Evolutionary conservation across 208 protist species (phyloP), one percentile per base, ranked within the genome.

Genomic region (Wallacemonas sp.): DNA sequence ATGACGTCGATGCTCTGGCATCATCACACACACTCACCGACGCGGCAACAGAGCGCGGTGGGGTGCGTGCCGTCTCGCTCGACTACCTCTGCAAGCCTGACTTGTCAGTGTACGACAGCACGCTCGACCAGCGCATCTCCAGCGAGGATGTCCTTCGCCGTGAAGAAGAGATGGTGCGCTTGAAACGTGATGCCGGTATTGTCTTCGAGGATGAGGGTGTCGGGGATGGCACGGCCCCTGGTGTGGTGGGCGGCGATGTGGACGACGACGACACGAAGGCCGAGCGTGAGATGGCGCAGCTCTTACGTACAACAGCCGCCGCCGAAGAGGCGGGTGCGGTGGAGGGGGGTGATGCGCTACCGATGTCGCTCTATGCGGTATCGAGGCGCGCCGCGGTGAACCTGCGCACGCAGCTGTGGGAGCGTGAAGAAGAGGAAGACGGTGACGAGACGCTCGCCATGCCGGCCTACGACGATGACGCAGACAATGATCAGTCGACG

Each of bases 51-150:
- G 33, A 9, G 13, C 36, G 30, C 34, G 1, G 36, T 29, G 19
- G 3, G 19, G 27, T 3, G n/a, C 22, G 24, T 6, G 17, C 52
- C 6, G 22, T 68, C n/a, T 79, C 79, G 1, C 60, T 85, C 17
- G 39, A 71, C 30, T 63, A 69, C 10, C 64, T 91, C 26, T 77
- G 73, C 32, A 53, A 71, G 38, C 89, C 89, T 1, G 76, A 95
- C 66, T 74, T 92, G 13, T 82, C 85, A n/a, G 69, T 83, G 15
- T 95, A 95, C 66, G 71, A 81, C 63, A 69, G 50, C 13, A 80
- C 87, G 45, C 60, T 76, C 57, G 86, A 92, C 64, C 69, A 81
- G 19, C 86, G 89, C 41, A 86, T 91, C 59, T 59, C 57, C 54
- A 90, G 80, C 34, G 78, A 71, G 37, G 78, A 85, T 10, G 79